Evolutionary conservation across 768 basidiomycete genomes (phyloP).

Genomic region (Stropharia rugosoannulata): DNA sequence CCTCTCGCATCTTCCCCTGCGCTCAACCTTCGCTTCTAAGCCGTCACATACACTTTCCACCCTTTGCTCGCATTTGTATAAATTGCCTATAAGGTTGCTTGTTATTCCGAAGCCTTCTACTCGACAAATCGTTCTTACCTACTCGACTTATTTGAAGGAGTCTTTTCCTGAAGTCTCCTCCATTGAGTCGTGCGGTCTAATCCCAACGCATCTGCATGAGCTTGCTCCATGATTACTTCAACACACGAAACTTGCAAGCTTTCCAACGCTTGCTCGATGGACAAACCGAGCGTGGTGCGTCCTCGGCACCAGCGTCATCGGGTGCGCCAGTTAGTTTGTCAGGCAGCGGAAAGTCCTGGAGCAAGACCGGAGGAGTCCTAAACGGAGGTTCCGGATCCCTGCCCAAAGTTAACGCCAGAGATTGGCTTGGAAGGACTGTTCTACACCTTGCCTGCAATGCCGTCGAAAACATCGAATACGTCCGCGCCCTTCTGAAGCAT

Average conservation of each 20-base stretch:
- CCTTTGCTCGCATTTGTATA: no score
- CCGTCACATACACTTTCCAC: no score
- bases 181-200: constrained; percentile 34
- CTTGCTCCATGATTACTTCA: constrained; percentile 77
- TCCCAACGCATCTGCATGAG: constrained; percentile 56
- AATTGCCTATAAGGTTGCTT: no score
- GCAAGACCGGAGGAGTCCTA: constrained; percentile 39
- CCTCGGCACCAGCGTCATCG: constrained; percentile 17
- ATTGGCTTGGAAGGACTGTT: constrained; percentile 71
- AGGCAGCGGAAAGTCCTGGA: constrained; percentile 58
- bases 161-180: constrained; percentile 27
- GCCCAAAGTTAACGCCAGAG: constrained; percentile 69
- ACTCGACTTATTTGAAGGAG: constrained; percentile 18
- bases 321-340: constrained; percentile 31
- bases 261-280: constrained; percentile 75
- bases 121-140: neutral
- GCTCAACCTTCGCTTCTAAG: no score
- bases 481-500: constrained; percentile 72
- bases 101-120: neutral
- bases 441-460: constrained; percentile 80
- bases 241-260: constrained; percentile 67
- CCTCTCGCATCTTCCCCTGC: no score
- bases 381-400: constrained; percentile 24
- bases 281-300: constrained; percentile 33
- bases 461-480: constrained; percentile 72